These are phyloP conservation scores for Podaxis mareebaensis DNA, from an alignment of 768 basidiomycete species.

Conservation along the genomic window DNA sequence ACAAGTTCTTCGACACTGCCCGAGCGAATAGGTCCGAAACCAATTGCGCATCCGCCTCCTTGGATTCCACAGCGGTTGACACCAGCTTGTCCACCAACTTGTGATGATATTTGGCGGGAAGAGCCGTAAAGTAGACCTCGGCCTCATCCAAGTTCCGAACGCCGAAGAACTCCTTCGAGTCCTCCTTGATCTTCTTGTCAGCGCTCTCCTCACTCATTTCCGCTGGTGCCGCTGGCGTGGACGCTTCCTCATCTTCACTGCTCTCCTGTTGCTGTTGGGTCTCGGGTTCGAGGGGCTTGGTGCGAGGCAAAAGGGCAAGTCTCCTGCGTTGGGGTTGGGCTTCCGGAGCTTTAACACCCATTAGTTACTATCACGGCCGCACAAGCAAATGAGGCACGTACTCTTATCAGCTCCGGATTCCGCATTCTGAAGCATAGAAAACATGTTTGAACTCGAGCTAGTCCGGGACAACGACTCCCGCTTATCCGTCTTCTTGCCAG, in stretches of 20 bases:
- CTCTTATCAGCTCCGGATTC: slow-evolving; percentile 59
- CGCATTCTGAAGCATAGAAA: slow-evolving; percentile 78
- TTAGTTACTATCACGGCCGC: not conserved
- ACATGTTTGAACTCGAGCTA: slow-evolving; percentile 84
- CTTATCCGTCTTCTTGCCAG: slow-evolving; percentile 65
- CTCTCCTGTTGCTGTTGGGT: slow-evolving; percentile 50
- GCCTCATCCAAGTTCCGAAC: slow-evolving; percentile 87
- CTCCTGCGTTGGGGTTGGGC: slow-evolving; percentile 65
- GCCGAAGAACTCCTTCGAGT: slow-evolving; percentile 84
- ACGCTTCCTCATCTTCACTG: slow-evolving; percentile 53
- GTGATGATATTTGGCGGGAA: slow-evolving; percentile 65
- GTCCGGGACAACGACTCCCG: slow-evolving; percentile 77
- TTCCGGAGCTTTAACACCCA: slow-evolving; percentile 32
- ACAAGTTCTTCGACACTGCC: slow-evolving; percentile 59
- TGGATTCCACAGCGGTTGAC: slow-evolving; percentile 73
- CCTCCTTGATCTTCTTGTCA: slow-evolving; percentile 75
- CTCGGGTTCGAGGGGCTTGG: slow-evolving; percentile 56
- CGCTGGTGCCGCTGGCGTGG: slow-evolving; percentile 29
- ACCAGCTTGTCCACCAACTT: slow-evolving; percentile 77
- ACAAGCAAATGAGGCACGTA: slow-evolving; percentile 25
- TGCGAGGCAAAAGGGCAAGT: slow-evolving; percentile 76
- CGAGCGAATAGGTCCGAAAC: slow-evolving; percentile 74
- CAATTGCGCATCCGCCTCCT: slow-evolving; percentile 77
- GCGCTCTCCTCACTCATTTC: slow-evolving; percentile 69
- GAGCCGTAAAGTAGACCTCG: slow-evolving; percentile 77